Base-by-base conservation (phyloP, 768 basidiomycete genomes). In the Collybiopsis confluens region DNA sequence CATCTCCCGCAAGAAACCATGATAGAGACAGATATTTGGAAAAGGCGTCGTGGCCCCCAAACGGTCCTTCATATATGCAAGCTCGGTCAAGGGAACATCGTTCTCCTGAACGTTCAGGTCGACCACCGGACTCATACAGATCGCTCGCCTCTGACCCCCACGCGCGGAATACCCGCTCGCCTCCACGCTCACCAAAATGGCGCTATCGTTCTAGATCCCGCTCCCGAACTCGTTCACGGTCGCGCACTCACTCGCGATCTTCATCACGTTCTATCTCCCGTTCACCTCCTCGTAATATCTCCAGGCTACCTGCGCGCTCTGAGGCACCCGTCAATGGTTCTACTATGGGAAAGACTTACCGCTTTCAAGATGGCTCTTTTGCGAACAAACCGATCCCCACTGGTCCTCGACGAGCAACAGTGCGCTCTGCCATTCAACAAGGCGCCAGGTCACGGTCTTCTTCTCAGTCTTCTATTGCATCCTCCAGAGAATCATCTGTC, bases 381-480 rank as follows among this genome's bases (percentile, higher is more conserved):
- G 40, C 37, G 11, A 30, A 45, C 20, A 52, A 42, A 30, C 2
- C 18, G 20, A 45, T 43, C 20, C 43, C 52, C 10, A 53, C 52
- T 24, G 26, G 38, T 24, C 42, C 43, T 42, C 28, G 43, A 13
- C 42, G 41, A 53, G 18, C 28, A 6, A 6, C 33, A 9, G 8
- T 37, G 9, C 33, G 33, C 20, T 37, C 40, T 33, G 64, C 63
- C 54, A 62, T 58, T 41, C 68, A 68, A 50, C 69, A 71, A 58
- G 71, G 66, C 45, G 55, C 64, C 46, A 68, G 68, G 61, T 74
- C 75, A 47, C 72, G 78, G 59, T 78, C 79, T 37, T 67, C 69
- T 35, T 83, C 82, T 56, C 77, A 77, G 45, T 83, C 82, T 13
- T 81, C 80, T 41, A 77, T 78, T 58, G 78, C 76, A n/a, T 84